phyloP scores from a whole-genome alignment of 257 asterid species.

The Lycium ferocissimum region DNA sequence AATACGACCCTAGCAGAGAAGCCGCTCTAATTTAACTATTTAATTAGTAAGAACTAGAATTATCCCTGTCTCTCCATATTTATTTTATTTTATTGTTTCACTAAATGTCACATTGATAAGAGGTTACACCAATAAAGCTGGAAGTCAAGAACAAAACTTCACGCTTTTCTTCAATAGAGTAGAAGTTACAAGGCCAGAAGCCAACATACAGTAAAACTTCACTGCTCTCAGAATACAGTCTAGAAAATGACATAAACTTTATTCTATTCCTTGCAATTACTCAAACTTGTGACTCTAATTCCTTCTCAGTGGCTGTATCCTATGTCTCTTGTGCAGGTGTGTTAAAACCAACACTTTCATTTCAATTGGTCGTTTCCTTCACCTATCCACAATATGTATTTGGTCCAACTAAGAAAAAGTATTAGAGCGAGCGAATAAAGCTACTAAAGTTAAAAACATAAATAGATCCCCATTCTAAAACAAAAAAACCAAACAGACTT shows the following conservation, averaged over 20 bases:
- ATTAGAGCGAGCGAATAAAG: slow-evolving; percentile 2
- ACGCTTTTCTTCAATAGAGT: not conserved
- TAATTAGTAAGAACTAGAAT: not conserved
- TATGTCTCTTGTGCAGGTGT: not conserved
- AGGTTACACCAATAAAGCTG: not conserved
- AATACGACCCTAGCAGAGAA: not conserved
- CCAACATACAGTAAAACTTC: not conserved
- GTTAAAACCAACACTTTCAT: slow-evolving; percentile 4
- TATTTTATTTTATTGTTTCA: not conserved
- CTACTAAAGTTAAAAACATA: slow-evolving; percentile 12
- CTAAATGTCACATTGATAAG: not conserved
- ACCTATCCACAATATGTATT: slow-evolving; percentile 15
- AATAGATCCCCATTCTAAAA: slow-evolving; percentile 18
- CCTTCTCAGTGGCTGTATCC: not conserved
- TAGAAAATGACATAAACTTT: not conserved
- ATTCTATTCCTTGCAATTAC: not conserved
- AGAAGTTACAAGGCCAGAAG: not conserved
- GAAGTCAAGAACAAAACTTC: not conserved
- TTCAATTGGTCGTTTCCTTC: slow-evolving; percentile 14
- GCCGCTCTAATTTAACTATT: not conserved
- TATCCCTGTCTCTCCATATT: not conserved
- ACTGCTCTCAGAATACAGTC: not conserved
- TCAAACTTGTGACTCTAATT: not conserved
- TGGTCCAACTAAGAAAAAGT: not conserved
- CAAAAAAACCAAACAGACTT: slow-evolving; percentile 20